These are phyloP conservation scores for Ochetophila trinervis DNA, from an alignment of 306 rosid species.

Conservation along the genomic window DNA sequence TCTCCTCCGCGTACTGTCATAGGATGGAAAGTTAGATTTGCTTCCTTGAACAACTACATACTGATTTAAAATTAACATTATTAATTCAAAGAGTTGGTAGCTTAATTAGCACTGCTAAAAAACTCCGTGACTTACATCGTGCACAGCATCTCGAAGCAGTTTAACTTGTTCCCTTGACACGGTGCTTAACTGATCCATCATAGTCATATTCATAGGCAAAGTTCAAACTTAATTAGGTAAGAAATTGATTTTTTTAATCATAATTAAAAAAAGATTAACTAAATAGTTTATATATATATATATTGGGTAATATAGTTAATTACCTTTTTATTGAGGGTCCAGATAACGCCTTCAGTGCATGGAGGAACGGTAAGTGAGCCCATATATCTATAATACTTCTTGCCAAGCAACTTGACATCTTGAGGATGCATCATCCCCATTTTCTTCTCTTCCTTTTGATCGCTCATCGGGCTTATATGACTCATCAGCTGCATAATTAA, in stretches of 20 bases:
- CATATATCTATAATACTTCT: slow-evolving; percentile 26
- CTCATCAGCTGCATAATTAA: slow-evolving; percentile 21
- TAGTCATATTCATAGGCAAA: neutral
- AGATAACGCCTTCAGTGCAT: slow-evolving; percentile 41
- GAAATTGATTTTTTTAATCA: no score
- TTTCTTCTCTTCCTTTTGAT: neutral
- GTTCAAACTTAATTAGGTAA: neutral
- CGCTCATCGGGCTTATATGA: slow-evolving; percentile 14
- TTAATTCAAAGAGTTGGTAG: neutral
- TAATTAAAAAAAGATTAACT: no score
- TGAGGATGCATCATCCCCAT: slow-evolving; percentile 28
- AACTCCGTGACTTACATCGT: slow-evolving; percentile 28
- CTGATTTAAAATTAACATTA: neutral
- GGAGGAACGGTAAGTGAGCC: slow-evolving; percentile 47
- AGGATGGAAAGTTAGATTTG: neutral
- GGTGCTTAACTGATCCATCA: slow-evolving; percentile 22
- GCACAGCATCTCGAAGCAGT: slow-evolving; percentile 24
- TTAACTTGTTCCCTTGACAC: slow-evolving; percentile 32
- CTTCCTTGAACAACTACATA: neutral
- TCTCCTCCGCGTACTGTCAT: slow-evolving; percentile 33
- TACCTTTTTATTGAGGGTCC: slow-evolving; percentile 36
- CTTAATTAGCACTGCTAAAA: neutral
- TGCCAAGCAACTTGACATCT: slow-evolving; percentile 9
- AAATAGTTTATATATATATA: neutral
- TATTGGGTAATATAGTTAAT: neutral